Evolutionary conservation across 768 basidiomycete species (phyloP).

Genomic region (Naganishia friedmannii): DNA sequence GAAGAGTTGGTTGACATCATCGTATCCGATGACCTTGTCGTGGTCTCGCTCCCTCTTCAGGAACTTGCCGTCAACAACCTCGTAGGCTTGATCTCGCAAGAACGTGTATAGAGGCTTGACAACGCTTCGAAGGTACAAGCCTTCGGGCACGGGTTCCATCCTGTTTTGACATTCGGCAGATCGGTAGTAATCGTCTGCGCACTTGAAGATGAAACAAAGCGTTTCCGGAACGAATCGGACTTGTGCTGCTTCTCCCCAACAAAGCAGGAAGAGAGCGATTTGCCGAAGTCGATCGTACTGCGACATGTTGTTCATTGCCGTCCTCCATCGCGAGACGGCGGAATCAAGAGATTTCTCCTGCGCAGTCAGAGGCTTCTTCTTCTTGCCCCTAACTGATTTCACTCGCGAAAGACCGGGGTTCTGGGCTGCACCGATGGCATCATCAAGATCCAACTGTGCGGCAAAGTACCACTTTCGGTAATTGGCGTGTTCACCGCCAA

Average conservation of each 20-base stretch:
- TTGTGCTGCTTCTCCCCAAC: constrained; percentile 98
- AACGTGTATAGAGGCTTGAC: constrained; percentile 93
- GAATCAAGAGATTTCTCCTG: constrained; percentile 75
- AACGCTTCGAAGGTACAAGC: constrained; percentile 85
- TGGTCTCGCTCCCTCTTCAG: constrained; percentile 90
- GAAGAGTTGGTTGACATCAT: constrained; percentile 97
- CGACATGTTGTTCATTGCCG: constrained; percentile 98
- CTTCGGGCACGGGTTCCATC: constrained; percentile 87
- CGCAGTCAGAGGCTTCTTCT: constrained; percentile 54
- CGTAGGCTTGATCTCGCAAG: constrained; percentile 95
- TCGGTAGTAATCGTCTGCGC: constrained; percentile 98
- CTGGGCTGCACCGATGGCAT: constrained; percentile 86
- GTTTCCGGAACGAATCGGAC: constrained; percentile 95
- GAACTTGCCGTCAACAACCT: constrained; percentile 91
- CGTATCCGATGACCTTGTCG: constrained; percentile 91
- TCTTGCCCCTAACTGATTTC: constrained; percentile 65
- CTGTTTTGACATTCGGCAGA: constrained; percentile 95
- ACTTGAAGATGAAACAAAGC: constrained; percentile 99
- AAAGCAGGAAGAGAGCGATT: constrained; percentile 88
- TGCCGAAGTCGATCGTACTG: constrained; percentile 96
- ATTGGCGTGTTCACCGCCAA: constrained; percentile 96
- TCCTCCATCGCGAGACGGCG: constrained; percentile 88
- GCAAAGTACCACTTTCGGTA: constrained; percentile 99
- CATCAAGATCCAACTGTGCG: constrained; percentile 95
- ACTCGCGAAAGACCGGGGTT: constrained; percentile 85